Percentiles rank a stretch among this genome's conserved stretches.
Evolutionary conservation across 2,329 filamentous ascomycete species (phyloP).

Genomic region (Arthrobotrys entomopaga): DNA sequence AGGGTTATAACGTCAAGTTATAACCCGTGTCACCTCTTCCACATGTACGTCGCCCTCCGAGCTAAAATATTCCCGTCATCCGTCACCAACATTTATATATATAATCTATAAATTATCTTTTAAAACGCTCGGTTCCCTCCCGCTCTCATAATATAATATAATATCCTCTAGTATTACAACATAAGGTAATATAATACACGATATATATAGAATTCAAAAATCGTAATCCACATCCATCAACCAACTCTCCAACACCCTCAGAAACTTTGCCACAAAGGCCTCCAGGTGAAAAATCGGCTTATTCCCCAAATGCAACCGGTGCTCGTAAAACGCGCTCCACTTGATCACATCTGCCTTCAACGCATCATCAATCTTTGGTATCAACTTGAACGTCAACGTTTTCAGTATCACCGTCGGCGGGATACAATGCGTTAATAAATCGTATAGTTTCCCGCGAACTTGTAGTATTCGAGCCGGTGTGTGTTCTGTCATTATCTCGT

Average conservation of each 20-base stretch:
- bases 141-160: background rate
- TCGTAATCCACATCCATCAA: slow-evolving; percentile 54
- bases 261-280: slow-evolving; percentile 98
- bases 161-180: background rate
- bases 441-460: slow-evolving; percentile 93
- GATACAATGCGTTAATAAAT: slow-evolving; percentile 95
- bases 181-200: background rate
- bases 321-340: slow-evolving; percentile 98
- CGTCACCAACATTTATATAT: background rate
- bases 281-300: slow-evolving; percentile 99
- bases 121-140: background rate
- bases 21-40: too few relatives aligned
- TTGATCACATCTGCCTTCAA: slow-evolving; percentile 91
- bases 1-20: too few relatives aligned
- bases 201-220: too few relatives aligned
- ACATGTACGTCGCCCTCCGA: too few relatives aligned
- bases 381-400: slow-evolving; percentile 90
- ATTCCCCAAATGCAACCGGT: slow-evolving; percentile 86
- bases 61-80: background rate
- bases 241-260: slow-evolving; percentile 86
- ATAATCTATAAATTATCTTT: background rate
- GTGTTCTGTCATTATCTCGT: slow-evolving; percentile 91
- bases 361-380: slow-evolving; percentile 84
- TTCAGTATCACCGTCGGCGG: slow-evolving; percentile 93
- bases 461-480: slow-evolving; percentile 81